A percentile compares a stretch with the other conserved stretches of the same genome.
phyloP scores from a whole-genome alignment of 352 stramenopile genomes.

The Phytophthora kernoviae region DNA sequence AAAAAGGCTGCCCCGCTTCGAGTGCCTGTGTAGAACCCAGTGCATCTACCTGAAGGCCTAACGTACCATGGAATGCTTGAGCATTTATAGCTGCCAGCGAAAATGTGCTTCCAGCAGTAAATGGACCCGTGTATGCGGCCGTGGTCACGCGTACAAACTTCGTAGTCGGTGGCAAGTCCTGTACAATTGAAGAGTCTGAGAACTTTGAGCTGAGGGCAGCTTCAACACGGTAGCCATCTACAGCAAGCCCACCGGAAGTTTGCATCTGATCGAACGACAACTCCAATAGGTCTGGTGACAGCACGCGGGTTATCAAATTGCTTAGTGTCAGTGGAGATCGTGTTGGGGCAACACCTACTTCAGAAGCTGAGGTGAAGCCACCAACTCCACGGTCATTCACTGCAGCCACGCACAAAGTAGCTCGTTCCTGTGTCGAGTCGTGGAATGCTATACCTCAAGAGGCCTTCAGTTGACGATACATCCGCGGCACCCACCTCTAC shows the following conservation, averaged over 20 bases:
- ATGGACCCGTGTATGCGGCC: conserved; percentile 65
- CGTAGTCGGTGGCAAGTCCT: conserved; percentile 38
- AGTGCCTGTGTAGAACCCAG: conserved; percentile 47
- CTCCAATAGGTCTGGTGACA: conserved; percentile 48
- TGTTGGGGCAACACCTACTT: conserved; percentile 41
- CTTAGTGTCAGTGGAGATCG: conserved; percentile 51
- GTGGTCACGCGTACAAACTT: conserved; percentile 74
- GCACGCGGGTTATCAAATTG: conserved; percentile 43
- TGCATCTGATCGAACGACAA: conserved; percentile 68
- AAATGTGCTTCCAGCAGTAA: conserved; percentile 65
- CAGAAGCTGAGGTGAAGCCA: conserved; percentile 40
- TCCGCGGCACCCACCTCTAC: conserved; percentile 27
- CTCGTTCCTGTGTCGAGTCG: conserved; percentile 49
- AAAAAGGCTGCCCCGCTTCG: conserved; percentile 47
- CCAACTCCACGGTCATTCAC: conserved; percentile 85
- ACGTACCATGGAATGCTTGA: conserved; percentile 50
- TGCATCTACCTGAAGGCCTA: conserved; percentile 49
- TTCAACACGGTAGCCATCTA: conserved; percentile 68
- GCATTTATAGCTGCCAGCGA: conserved; percentile 58
- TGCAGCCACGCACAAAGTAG: conserved; percentile 85
- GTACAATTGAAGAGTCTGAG: conserved; percentile 9
- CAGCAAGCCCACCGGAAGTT: conserved; percentile 53
- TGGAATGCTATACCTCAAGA: conserved; percentile 61
- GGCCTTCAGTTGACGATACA: conserved; percentile 5
- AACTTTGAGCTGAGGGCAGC: conserved; percentile 22